phyloP scores from a whole-genome alignment of 306 rosid species.

The Pueraria montana region DNA sequence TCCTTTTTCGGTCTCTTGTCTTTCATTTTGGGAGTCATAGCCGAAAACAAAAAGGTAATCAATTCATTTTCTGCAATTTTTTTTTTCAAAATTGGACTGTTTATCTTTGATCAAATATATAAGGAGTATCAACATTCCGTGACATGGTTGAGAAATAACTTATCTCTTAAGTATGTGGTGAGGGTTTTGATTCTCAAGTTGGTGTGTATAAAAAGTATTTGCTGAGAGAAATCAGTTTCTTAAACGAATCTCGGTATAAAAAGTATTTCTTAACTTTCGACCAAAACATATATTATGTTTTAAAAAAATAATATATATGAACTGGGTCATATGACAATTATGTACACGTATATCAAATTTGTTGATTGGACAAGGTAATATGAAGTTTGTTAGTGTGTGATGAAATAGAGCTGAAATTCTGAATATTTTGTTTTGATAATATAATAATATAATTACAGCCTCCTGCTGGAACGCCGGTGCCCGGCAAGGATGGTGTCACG shows the following conservation, averaged over 20 bases:
- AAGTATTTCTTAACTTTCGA: too few species aligned
- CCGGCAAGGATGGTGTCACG: conserved; percentile 58
- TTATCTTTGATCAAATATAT: too few species aligned
- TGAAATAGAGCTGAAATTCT: not conserved
- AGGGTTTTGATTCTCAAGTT: too few species aligned
- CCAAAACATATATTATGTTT: too few species aligned
- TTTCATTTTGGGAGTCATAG: conserved; percentile 56
- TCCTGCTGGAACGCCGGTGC: conserved; percentile 71
- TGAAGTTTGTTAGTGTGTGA: not conserved
- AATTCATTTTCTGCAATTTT: not conserved
- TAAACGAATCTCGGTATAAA: too few species aligned
- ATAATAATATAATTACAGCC: conserved; percentile 61
- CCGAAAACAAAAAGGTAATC: conserved; percentile 62
- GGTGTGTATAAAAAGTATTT: too few species aligned
- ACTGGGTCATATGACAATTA: too few species aligned
- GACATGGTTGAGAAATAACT: too few species aligned
- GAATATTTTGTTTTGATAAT: not conserved
- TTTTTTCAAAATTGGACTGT: not conserved
- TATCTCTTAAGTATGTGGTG: too few species aligned
- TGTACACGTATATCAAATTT: not conserved
- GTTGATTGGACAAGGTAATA: not conserved
- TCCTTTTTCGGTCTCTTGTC: conserved; percentile 35
- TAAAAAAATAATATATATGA: too few species aligned
- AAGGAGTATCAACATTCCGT: too few species aligned
- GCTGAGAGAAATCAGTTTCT: too few species aligned